Evolutionary conservation across 179 eudicot species (phyloP), one percentile per base, ranked within the genome.

Genomic region (Sideroxylon spinosum): DNA sequence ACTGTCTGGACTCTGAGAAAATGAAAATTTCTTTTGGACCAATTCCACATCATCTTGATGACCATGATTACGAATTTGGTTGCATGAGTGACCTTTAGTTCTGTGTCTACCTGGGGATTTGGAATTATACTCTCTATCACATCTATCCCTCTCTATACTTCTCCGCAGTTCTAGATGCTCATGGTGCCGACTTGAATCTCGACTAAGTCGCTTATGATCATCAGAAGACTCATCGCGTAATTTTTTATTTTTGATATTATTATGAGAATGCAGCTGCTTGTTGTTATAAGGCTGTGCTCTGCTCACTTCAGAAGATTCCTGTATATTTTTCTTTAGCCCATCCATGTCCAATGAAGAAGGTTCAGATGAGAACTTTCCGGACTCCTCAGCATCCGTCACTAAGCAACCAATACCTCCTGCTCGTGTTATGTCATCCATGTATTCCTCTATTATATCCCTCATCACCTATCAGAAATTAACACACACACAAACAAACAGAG

Each of bases 391-490:
- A 76, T 61, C 90, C 77, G 82, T 82, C 60, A 74, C 68, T 17
- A 79, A 80, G 76, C 85, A 82, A 83, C 91, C 92, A 61, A 87
- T 86, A 68, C 91, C 91, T 76, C 92, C 93, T n/a, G 94, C 89
- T 81, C 77, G 81, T 84, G 79, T 94, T 64, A 94, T 89, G 74
- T 87, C 90, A 78, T 91, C 96, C 91, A 88, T 93, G 82, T 89
- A 87, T 25, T 90, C 93, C 74, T 92, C 96, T 85, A 95, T 95
- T 79, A 95, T 95, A 84, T 89, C 93, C 80, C 98, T 85, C 90
- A 87, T 87, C 71, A 90, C 94, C 99, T 94, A 61, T 56, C 71
- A 73, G 65, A 69, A 28, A 59, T 32, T 74, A 46, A 61, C n/a
- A n/a, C n/a, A n/a, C n/a, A n/a, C n/a, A n/a, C n/a, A n/a, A n/a